A percentile compares a stretch with the other conserved stretches of the same genome.
phyloP scores from a whole-genome alignment of 176 grass and related monocot species.

The Rhynchospora pubera region DNA sequence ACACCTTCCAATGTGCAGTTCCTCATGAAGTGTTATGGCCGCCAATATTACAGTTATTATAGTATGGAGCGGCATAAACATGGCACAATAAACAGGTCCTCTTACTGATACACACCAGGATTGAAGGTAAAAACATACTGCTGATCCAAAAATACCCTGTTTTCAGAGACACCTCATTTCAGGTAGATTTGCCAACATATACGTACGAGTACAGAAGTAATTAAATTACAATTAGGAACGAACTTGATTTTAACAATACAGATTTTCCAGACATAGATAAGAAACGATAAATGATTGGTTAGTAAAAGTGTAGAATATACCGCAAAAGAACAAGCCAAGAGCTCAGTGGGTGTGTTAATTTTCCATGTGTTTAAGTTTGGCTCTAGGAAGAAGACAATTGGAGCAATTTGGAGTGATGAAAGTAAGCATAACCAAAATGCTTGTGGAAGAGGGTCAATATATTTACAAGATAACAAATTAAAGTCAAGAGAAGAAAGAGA shows the following conservation, averaged over 20 bases:
- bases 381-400: constrained; percentile 39
- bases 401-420: constrained; percentile 46
- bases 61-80: constrained; percentile 50
- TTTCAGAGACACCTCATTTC: not conserved
- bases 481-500: not conserved
- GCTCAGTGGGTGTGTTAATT: constrained; percentile 42
- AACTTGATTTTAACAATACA: not conserved
- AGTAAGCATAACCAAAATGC: constrained; percentile 64
- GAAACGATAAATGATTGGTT: not conserved
- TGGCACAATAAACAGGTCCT: constrained; percentile 54
- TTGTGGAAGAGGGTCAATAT: constrained; percentile 45
- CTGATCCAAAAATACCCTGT: constrained; percentile 59
- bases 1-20: constrained; percentile 61
- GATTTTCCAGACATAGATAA: not conserved
- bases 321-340: constrained; percentile 45
- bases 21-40: constrained; percentile 33
- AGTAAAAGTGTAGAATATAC: constrained; percentile 29
- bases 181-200: not conserved
- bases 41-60: constrained; percentile 44
- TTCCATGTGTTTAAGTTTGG: constrained; percentile 33
- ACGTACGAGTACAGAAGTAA: not conserved
- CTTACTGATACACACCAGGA: constrained; percentile 61
- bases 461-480: constrained; percentile 21
- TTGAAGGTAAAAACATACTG: constrained; percentile 45
- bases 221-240: not conserved